These are phyloP conservation scores for Phascolomyces articulosus DNA, from an alignment of 371 early-diverging fungal genomes.

Conservation along the genomic window DNA sequence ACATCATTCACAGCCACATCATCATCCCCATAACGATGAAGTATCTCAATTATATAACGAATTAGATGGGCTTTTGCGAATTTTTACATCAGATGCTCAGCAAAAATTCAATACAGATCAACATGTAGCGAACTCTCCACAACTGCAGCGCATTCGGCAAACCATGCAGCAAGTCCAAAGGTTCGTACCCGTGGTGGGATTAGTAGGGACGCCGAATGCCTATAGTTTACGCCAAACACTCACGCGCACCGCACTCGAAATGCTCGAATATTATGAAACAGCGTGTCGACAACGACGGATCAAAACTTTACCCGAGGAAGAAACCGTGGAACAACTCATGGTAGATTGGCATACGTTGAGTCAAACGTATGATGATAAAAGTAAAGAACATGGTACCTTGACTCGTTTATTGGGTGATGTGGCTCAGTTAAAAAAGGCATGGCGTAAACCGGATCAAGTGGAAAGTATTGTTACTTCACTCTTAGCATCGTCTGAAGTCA, in stretches of 20 bases:
- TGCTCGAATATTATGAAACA: conserved; percentile 14
- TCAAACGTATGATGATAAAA: conserved; percentile 31
- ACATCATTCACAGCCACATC: background rate
- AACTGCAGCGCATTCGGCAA: conserved; percentile 23
- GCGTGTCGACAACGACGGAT: conserved; percentile 25
- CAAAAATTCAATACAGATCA: conserved; percentile 24
- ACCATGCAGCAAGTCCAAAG: conserved; percentile 22
- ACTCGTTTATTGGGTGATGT: conserved; percentile 18
- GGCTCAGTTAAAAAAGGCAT: conserved; percentile 17
- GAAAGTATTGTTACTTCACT: conserved; percentile 24
- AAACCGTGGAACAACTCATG: conserved; percentile 14
- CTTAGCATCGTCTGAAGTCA: conserved; percentile 15
- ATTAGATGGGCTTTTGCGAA: conserved; percentile 17
- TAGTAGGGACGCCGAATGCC: conserved; percentile 7
- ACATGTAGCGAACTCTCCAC: conserved; percentile 18
- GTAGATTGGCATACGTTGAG: conserved; percentile 32
- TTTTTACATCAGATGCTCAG: conserved; percentile 21
- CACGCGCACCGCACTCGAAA: conserved; percentile 13
- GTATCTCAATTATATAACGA: conserved; percentile 18
- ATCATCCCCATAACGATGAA: background rate
- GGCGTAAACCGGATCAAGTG: conserved; percentile 24
- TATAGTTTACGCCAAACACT: conserved; percentile 19
- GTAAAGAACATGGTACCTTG: conserved; percentile 22
- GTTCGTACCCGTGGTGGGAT: conserved; percentile 16
- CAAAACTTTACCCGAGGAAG: conserved; percentile 9